Evolutionary conservation across 306 rosid genomes (phyloP), one percentile per base, ranked within the genome.

Genomic region (Trifolium dubium): DNA sequence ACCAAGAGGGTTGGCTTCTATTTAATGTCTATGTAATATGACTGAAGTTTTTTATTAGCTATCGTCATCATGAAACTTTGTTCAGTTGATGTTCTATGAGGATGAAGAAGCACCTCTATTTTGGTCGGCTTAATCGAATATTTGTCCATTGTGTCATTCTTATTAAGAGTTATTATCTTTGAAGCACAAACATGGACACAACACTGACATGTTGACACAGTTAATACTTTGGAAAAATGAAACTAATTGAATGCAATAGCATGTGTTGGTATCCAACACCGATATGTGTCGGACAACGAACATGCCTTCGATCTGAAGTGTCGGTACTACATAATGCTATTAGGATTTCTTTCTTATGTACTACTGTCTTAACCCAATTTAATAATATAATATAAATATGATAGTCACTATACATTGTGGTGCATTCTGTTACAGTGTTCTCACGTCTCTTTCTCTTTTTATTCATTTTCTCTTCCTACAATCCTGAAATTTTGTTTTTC

Each of bases 1-100:
- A 67, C 71, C 9, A 66, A 73, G 37, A 47, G 69, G 13, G 39
- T 46, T 73, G 44, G 47, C 79, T 64, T 18, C n/a, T 39, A 37
- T 59, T 49, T 60, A 49, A 13, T 5, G 12, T 8, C 14, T 82
- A 19, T 23, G 23, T 23, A 23, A 23, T 69, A 31, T 69, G 67
- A 44, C 13, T 51, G 46, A 62, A 32, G 11, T 64, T 32, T 50
- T 19, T 70, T 66, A 60, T 76, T 76, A 43, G 66, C 23, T 35
- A 49, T 72, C 49, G 13, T 73, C 53, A 35, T 61, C 53, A 15
- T 59, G 40, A 65, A 49, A 58, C 55, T 35, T 30, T 39, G 44
- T 64, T 68, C 35, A 17, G 19, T 49, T 71, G 60, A 23, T 55
- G 11, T 40, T 69, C 54, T 74, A 8, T 64, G 30, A 17, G 66